Evolutionary conservation across 2,329 filamentous ascomycete genomes (phyloP).

Genomic region (Pseudogymnoascus sp.): DNA sequence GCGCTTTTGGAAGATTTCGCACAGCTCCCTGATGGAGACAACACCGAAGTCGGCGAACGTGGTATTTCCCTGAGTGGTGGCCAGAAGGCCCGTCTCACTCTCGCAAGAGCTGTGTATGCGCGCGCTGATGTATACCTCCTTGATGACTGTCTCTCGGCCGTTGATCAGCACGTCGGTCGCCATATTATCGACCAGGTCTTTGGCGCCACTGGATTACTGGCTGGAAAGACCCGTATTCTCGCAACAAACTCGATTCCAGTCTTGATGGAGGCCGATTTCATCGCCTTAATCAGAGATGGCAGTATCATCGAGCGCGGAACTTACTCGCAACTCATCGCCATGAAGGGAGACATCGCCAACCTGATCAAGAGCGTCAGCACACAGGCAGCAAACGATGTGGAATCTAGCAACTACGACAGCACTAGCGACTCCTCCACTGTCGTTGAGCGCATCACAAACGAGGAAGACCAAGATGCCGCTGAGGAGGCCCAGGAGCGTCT

Average conservation of each 20-base stretch:
- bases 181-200: constrained; percentile 94
- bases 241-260: constrained; percentile 95
- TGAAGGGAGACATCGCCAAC: constrained; percentile 83
- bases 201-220: constrained; percentile 72
- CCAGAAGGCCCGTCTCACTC: constrained; percentile 86
- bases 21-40: constrained; percentile 88
- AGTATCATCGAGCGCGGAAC: constrained; percentile 81
- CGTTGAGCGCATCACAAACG: constrained; percentile 43
- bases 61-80: constrained; percentile 94
- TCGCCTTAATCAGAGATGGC: constrained; percentile 75
- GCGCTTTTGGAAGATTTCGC: constrained; percentile 85
- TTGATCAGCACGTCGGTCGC: constrained; percentile 94
- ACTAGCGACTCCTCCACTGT: constrained; percentile 51
- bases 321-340: constrained; percentile 82
- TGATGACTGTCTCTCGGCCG: constrained; percentile 89
- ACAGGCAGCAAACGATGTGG: constrained; percentile 38
- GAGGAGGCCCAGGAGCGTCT: constrained; percentile 73
- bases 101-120: constrained; percentile 92
- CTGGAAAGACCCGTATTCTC: constrained; percentile 80
- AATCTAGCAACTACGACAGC: constrained; percentile 36
- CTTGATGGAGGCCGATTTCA: constrained; percentile 79
- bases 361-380: constrained; percentile 69
- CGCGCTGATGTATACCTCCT: constrained; percentile 93
- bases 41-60: constrained; percentile 92
- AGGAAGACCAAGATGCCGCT: constrained; percentile 52